Base-by-base conservation (phyloP, 805 yeast genomes). In the Wickerhamiella kazuoi region DNA sequence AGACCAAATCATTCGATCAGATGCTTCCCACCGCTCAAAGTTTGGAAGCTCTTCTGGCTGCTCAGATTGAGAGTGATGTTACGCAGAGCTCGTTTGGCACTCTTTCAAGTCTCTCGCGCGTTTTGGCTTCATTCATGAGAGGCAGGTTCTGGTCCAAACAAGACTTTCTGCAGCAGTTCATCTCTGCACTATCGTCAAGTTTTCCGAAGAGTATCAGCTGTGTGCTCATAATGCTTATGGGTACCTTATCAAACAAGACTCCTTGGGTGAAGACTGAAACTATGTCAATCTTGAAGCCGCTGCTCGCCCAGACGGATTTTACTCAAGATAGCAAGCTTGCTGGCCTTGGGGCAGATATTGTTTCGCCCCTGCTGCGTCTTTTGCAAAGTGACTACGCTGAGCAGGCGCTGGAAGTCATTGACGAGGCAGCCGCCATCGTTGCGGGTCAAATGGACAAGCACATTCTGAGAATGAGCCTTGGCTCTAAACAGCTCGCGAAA, bases 281-380 rank as follows among this genome's bases (percentile, higher is more conserved):
- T 0, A 67, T 93, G 72, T 77, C 73, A 38, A 58, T 84, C 2
- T 65, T 90, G 46, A 76, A 78, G 49, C 71, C 74, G 36, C 56
- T 90, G 6, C 69, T 93, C 45, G 86, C 94, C 1, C 64, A 71
- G 43, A 76, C 84, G 14, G 86, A 90, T 51, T 62, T 86, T 39
- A 74, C 72, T 34, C 62, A 77, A 29, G 81, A 78, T 16, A 93
- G 79, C 4, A 36, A 34, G 50, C 84, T 84, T 53, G 67, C 71
- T 21, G 93, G 94, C 2, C 77, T 83, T 30, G 98, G 98, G 3
- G 97, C 98, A 0, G 98, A 90, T 53, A 62, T 90, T 39, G 81
- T 90, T 4, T 79, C 94, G 1, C 98, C 99, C 2, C 62, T 93
- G 37, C 63, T 90, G 47, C 66, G 97, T 40, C 63, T 90, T 20